Evolutionary conservation across 1,284 basidiomycete species (phyloP).

Genomic region (Fomitiporia mediterranea): DNA sequence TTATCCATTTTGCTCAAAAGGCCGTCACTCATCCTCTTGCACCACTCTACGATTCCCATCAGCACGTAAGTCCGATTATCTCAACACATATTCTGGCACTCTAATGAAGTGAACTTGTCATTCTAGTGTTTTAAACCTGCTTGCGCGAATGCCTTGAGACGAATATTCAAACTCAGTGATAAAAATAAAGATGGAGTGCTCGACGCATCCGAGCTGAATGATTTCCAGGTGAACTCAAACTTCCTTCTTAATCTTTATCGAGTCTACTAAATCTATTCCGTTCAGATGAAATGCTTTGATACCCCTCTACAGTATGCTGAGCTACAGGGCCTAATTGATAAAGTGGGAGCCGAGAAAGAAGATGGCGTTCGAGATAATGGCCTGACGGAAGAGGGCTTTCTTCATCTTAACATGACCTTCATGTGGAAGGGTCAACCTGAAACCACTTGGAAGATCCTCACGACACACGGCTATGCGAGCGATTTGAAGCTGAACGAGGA

Average conservation of each 20-base stretch:
- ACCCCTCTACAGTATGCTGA: conserved; percentile 90
- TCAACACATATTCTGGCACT: too few species aligned
- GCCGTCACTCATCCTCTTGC: conserved; percentile 97
- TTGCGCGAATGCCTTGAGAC: conserved; percentile 81
- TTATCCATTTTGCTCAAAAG: conserved; percentile 99
- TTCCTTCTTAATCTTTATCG: too few species aligned
- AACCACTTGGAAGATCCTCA: conserved; percentile 96
- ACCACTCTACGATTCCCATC: conserved; percentile 93
- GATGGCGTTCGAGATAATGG: conserved; percentile 67
- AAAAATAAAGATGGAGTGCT: conserved; percentile 91
- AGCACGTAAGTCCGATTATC: conserved; percentile 83
- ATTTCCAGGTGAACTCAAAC: conserved; percentile 74
- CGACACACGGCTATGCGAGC: conserved; percentile 95
- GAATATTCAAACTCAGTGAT: conserved; percentile 97
- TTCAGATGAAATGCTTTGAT: conserved; percentile 78
- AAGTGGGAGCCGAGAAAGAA: conserved; percentile 72
- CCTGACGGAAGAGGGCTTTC: conserved; percentile 91
- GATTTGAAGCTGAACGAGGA: conserved; percentile 86
- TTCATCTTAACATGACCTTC: conserved; percentile 95
- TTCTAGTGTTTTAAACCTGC: conserved; percentile 87
- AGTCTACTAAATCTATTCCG: too few species aligned
- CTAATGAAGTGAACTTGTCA: conserved; percentile 17
- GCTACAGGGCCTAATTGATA: conserved; percentile 85
- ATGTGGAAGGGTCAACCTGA: conserved; percentile 95
- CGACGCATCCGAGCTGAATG: conserved; percentile 89